Evolutionary conservation across 164 flowering plant genomes (phyloP).

Genomic region (Vitis cinerea): DNA sequence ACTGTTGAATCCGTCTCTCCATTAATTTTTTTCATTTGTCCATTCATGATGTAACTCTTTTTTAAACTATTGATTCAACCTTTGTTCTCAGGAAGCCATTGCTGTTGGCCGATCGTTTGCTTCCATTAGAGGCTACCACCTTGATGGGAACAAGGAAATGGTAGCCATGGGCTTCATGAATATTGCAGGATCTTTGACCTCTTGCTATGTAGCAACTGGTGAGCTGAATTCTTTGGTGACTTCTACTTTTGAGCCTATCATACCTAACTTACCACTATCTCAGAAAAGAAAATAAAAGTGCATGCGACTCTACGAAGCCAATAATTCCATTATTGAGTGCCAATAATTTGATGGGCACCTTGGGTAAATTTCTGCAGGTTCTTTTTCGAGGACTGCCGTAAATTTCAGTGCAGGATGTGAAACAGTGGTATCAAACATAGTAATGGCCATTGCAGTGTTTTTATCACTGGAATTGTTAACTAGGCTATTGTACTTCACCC

Average conservation of each 20-base stretch:
- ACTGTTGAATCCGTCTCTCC: neutral
- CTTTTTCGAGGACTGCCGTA: constrained; percentile 89
- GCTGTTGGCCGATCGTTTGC: constrained; percentile 94
- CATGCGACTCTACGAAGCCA: no score
- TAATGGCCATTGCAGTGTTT: constrained; percentile 75
- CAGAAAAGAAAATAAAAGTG: no score
- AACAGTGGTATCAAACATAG: constrained; percentile 78
- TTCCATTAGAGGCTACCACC: constrained; percentile 68
- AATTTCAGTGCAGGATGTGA: constrained; percentile 81
- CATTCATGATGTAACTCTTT: neutral
- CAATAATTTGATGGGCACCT: neutral
- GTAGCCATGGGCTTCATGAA: constrained; percentile 83
- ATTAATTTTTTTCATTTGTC: neutral
- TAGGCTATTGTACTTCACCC: constrained; percentile 77
- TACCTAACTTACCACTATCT: no score
- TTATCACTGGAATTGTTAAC: constrained; percentile 57
- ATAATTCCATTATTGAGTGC: neutral
- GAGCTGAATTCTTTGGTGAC: neutral
- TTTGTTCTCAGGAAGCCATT: constrained; percentile 69
- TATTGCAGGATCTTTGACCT: constrained; percentile 72
- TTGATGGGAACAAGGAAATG: constrained; percentile 94
- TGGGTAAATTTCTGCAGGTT: constrained; percentile 45
- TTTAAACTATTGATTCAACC: neutral
- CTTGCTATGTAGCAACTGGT: constrained; percentile 95
- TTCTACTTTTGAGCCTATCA: neutral